Base-by-base conservation (phyloP, 345 rosid species). In the Microcos paniculata region DNA sequence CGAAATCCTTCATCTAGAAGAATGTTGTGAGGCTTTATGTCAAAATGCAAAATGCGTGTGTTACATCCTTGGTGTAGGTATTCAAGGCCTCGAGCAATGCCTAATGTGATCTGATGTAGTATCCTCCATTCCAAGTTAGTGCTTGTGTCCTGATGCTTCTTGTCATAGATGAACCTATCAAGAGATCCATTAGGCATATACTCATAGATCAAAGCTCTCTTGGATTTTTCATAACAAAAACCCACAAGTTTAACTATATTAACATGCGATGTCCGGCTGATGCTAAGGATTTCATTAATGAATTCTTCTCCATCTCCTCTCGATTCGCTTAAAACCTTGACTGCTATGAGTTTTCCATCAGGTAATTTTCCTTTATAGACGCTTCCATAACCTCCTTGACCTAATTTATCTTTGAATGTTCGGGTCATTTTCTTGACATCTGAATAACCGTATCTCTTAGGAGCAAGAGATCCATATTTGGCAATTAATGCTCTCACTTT, bases 361-460 rank as follows among this genome's bases (percentile, higher is more conserved):
- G 33, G n/a, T n/a, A 84, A 28, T 15, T 71, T 56, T 49, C 83
- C 87, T 70, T 55, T 71, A 73, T 79, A 81, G 6, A 84, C 87
- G 9, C 42, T 48, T 7, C 80, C 83, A 30, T 66, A 81, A 0
- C 83, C 81, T 5, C 85, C 87, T 18, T 83, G 69, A 0, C 86
- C 86, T 7, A 77, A 19, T 64, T 77, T 80, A 1, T 63, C 74
- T 12, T 12, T 40, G 43, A 79, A 82, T 0, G 78, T 73, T 38
- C 59, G 35, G 19, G 77, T 76, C 40, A 79, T 69, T 28, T 38
- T 79, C 70, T 79, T 62, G 10, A 79, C 51, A 7, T 79, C 71
- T 35, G 75, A 49, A 56, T 57, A 74, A 13, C 30, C 24, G 33
- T 43, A 79, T 15, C 76, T 59, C 45, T 55, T 69, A 0, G 71